Percentiles rank a stretch among this genome's conserved stretches.
phyloP scores from a whole-genome alignment of 2,329 filamentous ascomycete species.

The Fusarium drepaniforme region DNA sequence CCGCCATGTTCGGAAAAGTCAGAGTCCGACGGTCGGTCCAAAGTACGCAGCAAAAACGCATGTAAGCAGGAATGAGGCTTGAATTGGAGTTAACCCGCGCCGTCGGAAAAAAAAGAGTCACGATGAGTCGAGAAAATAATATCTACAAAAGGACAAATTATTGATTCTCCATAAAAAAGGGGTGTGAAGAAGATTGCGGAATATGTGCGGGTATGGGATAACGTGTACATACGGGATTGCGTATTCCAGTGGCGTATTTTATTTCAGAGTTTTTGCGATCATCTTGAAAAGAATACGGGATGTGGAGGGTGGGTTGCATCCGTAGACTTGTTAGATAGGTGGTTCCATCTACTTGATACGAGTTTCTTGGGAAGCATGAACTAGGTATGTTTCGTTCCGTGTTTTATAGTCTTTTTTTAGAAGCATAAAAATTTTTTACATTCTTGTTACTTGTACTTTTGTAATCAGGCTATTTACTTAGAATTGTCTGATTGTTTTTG shows the following conservation, averaged over 20 bases:
- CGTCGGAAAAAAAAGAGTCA: background rate
- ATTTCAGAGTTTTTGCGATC: background rate
- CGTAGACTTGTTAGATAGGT: background rate
- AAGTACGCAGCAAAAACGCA: background rate
- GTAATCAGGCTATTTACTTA: background rate
- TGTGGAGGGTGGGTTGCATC: conserved; percentile 20
- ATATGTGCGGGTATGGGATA: conserved; percentile 1
- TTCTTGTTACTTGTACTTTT: background rate
- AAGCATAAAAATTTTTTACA: background rate
- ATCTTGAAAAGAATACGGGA: conserved; percentile 15
- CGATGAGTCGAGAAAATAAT: background rate
- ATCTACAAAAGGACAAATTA: background rate
- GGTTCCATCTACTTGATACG: conserved; percentile 34
- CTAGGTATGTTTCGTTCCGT: conserved; percentile 28
- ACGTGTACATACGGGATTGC: conserved; percentile 23
- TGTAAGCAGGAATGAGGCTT: background rate
- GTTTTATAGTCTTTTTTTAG: conserved; percentile 23
- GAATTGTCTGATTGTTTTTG: background rate
- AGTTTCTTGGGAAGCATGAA: conserved; percentile 20
- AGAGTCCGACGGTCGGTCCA: conserved; percentile 3
- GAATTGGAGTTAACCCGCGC: background rate
- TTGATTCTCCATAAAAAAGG: accelerated
- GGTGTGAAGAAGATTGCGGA: background rate
- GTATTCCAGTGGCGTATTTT: conserved; percentile 31
- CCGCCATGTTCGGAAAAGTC: background rate